These are phyloP conservation scores for Reticulascus tulasneorum DNA, from an alignment of 2,329 filamentous ascomycete species.

Conservation along the genomic window DNA sequence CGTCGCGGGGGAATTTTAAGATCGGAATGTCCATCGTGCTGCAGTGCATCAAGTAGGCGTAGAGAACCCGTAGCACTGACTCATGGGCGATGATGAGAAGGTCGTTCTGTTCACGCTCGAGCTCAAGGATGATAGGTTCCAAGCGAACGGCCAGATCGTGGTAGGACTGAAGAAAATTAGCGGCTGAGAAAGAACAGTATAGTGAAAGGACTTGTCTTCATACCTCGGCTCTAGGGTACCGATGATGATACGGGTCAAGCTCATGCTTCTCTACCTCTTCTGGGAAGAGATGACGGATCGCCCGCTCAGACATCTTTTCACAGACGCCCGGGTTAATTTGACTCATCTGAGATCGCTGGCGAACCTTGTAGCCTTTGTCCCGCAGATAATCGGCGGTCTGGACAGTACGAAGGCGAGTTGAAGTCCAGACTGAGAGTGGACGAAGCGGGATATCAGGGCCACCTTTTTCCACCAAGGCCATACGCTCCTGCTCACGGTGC, in stretches of 20 bases:
- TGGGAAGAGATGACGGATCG: slow-evolving; percentile 77
- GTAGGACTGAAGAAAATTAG: slow-evolving; percentile 64
- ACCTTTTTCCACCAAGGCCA: slow-evolving; percentile 63
- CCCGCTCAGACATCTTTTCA: slow-evolving; percentile 83
- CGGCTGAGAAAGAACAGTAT: background rate
- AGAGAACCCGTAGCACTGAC: slow-evolving; percentile 92
- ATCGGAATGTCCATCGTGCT: slow-evolving; percentile 91
- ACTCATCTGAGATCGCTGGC: slow-evolving; percentile 93
- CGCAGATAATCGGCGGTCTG: slow-evolving; percentile 85
- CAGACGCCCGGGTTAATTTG: slow-evolving; percentile 96
- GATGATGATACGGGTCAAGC: slow-evolving; percentile 91
- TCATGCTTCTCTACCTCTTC: slow-evolving; percentile 93
- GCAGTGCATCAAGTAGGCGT: slow-evolving; percentile 98
- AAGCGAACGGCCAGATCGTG: slow-evolving; percentile 97
- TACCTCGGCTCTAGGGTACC: slow-evolving; percentile 92
- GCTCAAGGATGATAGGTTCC: slow-evolving; percentile 94
- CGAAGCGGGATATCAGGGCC: slow-evolving; percentile 67
- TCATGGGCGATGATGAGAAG: slow-evolving; percentile 98
- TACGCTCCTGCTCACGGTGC: slow-evolving; percentile 78
- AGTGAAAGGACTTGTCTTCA: slow-evolving; percentile 12
- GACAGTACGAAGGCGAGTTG: slow-evolving; percentile 81
- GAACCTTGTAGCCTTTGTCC: slow-evolving; percentile 75
- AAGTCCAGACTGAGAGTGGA: slow-evolving; percentile 90
- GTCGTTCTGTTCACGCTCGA: slow-evolving; percentile 95
- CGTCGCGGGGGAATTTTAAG: slow-evolving; percentile 88